These are phyloP conservation scores for Naganishia kalamii DNA, from an alignment of 768 basidiomycete genomes.

Conservation along the genomic window DNA sequence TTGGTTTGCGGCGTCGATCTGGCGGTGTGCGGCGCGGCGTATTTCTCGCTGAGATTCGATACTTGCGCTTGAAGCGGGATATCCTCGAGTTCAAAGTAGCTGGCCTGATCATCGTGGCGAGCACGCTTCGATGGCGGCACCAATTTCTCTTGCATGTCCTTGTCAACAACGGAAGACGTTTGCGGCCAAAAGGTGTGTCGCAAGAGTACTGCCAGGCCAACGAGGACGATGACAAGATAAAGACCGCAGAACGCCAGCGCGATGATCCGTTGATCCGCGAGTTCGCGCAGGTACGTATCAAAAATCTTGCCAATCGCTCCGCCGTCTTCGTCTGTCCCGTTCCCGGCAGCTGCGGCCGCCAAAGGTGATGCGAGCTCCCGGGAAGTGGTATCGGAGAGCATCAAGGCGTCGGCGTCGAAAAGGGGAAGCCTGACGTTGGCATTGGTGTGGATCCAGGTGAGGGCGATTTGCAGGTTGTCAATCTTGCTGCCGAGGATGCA, in stretches of 20 bases:
- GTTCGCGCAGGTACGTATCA: constrained; percentile 60
- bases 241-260: constrained; percentile 74
- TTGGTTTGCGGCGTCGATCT: not conserved
- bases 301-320: constrained; percentile 66
- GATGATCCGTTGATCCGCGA: constrained; percentile 76
- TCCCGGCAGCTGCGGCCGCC: constrained; percentile 59
- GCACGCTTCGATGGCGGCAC: not conserved
- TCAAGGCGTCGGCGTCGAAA: constrained; percentile 66
- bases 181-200: constrained; percentile 8
- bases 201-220: constrained; percentile 3
- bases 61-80: not conserved
- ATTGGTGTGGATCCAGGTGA: constrained; percentile 87
- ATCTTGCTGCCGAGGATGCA: constrained; percentile 92
- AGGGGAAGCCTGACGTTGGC: constrained; percentile 71
- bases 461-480: constrained; percentile 70
- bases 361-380: constrained; percentile 74
- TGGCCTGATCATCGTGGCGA: not conserved
- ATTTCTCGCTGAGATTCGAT: not conserved
- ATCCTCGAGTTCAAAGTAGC: constrained; percentile 9
- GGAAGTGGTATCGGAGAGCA: constrained; percentile 66
- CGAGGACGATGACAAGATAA: constrained; percentile 67
- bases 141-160: not conserved
- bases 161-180: not conserved
- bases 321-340: constrained; percentile 53
- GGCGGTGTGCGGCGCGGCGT: not conserved